These are phyloP conservation scores for Hymenoscyphus albidus DNA, from an alignment of 2,329 filamentous ascomycete genomes.

Conservation along the genomic window DNA sequence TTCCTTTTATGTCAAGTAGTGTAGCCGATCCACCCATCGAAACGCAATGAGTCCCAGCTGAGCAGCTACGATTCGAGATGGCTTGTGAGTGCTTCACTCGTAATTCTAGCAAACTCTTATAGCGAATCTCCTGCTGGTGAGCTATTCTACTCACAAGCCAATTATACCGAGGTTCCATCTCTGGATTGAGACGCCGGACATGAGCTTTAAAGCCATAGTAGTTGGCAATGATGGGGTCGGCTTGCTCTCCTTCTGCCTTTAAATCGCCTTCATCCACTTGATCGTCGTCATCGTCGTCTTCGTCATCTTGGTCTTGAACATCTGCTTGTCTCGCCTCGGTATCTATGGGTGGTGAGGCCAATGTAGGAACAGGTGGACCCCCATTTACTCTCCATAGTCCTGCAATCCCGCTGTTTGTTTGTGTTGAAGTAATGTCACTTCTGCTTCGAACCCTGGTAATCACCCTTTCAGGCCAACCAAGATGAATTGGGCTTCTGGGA, in stretches of 20 bases:
- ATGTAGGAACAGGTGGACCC: constrained; percentile 54
- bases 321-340: constrained; percentile 21
- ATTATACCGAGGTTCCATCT: constrained; percentile 51
- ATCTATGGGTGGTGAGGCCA: constrained; percentile 45
- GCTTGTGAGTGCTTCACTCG: constrained; percentile 66
- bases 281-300: constrained; percentile 59
- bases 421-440: constrained; percentile 47
- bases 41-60: constrained; percentile 59
- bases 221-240: constrained; percentile 67
- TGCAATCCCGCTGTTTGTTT: constrained; percentile 41
- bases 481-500: constrained; percentile 42
- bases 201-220: constrained; percentile 74
- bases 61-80: constrained; percentile 55
- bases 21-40: constrained; percentile 63
- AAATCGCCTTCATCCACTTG: constrained; percentile 59
- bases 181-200: constrained; percentile 70
- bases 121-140: constrained; percentile 73
- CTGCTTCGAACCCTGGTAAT: constrained; percentile 51
- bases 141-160: constrained; percentile 78
- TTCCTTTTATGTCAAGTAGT: constrained; percentile 57
- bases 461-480: constrained; percentile 39
- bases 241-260: constrained; percentile 57
- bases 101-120: constrained; percentile 69
- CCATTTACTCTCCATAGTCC: constrained; percentile 54
- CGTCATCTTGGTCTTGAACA: constrained; percentile 42